Evolutionary conservation across 352 stramenopile genomes (phyloP).

Genomic region (Aphanomyces astaci): DNA sequence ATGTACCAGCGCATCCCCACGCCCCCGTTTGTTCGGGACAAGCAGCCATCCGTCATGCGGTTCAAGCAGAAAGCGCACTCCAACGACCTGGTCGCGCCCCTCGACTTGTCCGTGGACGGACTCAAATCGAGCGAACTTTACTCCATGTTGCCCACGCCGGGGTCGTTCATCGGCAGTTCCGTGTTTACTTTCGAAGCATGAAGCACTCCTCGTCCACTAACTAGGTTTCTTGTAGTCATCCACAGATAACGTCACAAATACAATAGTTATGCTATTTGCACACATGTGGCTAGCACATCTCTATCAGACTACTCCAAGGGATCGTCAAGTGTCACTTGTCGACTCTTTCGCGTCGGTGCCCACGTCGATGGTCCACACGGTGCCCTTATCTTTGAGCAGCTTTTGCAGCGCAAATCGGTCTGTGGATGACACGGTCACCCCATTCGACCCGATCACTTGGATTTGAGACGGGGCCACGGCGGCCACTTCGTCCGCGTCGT

Average conservation of each 20-base stretch:
- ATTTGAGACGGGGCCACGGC: conserved; percentile 75
- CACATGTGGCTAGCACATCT: too few species aligned
- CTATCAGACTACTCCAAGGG: too few species aligned
- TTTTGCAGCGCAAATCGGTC: conserved; percentile 61
- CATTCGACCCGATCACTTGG: conserved; percentile 60
- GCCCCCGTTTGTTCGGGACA: not conserved
- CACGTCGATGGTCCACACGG: conserved; percentile 80
- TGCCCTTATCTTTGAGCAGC: conserved; percentile 56
- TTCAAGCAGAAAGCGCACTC: not conserved
- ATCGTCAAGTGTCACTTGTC: not conserved
- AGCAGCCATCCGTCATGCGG: not conserved
- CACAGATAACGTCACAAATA: too few species aligned
- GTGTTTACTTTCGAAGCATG: conserved; percentile 18
- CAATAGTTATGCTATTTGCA: too few species aligned
- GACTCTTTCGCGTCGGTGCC: conserved; percentile 50
- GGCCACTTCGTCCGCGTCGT: conserved; percentile 72
- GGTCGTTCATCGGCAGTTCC: conserved; percentile 10
- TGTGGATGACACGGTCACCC: conserved; percentile 44
- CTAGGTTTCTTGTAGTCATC: too few species aligned
- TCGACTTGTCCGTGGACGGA: conserved; percentile 9
- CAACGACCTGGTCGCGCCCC: not conserved
- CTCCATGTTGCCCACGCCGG: conserved; percentile 13
- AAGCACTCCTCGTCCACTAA: too few species aligned
- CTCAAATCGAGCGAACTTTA: conserved; percentile 18
- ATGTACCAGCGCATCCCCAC: not conserved